phyloP scores from a whole-genome alignment of 257 asterid genomes.

The Linaria vulgaris region DNA sequence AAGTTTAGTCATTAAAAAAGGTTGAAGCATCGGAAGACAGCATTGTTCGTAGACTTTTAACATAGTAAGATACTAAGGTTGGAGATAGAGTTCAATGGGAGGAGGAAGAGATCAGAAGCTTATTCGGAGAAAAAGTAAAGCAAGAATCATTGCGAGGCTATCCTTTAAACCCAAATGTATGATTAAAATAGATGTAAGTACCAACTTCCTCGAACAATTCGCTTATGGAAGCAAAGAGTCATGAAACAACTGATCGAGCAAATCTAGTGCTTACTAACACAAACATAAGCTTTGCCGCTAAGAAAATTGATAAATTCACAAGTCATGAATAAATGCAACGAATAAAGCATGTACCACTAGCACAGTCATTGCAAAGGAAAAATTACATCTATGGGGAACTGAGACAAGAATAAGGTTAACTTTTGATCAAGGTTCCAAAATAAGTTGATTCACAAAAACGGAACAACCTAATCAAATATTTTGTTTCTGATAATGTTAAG shows the following conservation, averaged over 20 bases:
- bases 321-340: no score
- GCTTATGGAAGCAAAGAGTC: not conserved
- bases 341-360: constrained; percentile 1
- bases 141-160: not conserved
- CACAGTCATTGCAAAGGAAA: constrained; percentile 13
- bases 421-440: constrained; percentile 1
- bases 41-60: not conserved
- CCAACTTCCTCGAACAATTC: constrained; percentile 1
- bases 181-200: no score
- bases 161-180: no score
- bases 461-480: not conserved
- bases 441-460: not conserved
- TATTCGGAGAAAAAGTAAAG: not conserved
- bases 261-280: no score
- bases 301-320: not conserved
- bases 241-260: not conserved
- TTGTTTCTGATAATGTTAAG: constrained; percentile 8
- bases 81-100: not conserved
- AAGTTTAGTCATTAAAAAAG: no score
- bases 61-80: not conserved
- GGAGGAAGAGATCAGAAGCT: not conserved
- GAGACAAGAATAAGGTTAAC: not conserved
- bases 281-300: not conserved
- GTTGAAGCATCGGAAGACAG: no score
- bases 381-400: not conserved